Evolutionary conservation across 2,329 filamentous ascomycete genomes (phyloP).

Genomic region (Xylariaceae sp.): DNA sequence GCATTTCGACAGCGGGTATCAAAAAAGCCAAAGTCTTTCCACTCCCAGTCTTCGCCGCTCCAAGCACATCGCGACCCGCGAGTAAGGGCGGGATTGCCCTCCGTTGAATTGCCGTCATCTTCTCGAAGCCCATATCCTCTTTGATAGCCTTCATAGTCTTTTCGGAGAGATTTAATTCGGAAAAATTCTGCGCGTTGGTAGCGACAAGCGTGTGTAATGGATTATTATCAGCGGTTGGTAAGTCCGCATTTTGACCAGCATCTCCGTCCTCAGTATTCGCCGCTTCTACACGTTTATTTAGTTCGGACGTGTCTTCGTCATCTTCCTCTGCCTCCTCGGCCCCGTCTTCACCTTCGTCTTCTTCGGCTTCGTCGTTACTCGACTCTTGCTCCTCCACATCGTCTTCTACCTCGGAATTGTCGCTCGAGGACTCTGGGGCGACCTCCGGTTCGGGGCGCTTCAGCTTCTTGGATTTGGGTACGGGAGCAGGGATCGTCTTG

Average conservation of each 20-base stretch:
- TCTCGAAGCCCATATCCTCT: slow-evolving; percentile 87
- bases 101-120: slow-evolving; percentile 93
- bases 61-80: slow-evolving; percentile 88
- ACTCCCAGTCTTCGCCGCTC: slow-evolving; percentile 89
- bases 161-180: slow-evolving; percentile 81
- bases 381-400: slow-evolving; percentile 24
- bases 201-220: slow-evolving; percentile 58
- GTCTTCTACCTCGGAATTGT: slow-evolving; percentile 23
- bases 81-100: slow-evolving; percentile 85
- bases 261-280: slow-evolving; percentile 32
- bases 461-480: slow-evolving; percentile 47
- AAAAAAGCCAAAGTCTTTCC: slow-evolving; percentile 96
- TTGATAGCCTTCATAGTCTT: slow-evolving; percentile 84
- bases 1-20: slow-evolving; percentile 91
- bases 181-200: slow-evolving; percentile 69
- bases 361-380: slow-evolving; percentile 21
- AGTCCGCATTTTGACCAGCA: slow-evolving; percentile 22
- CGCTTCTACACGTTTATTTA: slow-evolving; percentile 28
- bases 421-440: slow-evolving; percentile 20
- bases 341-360: slow-evolving; percentile 19
- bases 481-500: slow-evolving; percentile 29
- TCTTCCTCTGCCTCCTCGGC: slow-evolving; percentile 26
- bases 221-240: slow-evolving; percentile 38
- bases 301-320: slow-evolving; percentile 25
- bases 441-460: slow-evolving; percentile 40